Base-by-base conservation (phyloP, 1,139 yeast genomes). In the Kluyveromyces sp. region DNA sequence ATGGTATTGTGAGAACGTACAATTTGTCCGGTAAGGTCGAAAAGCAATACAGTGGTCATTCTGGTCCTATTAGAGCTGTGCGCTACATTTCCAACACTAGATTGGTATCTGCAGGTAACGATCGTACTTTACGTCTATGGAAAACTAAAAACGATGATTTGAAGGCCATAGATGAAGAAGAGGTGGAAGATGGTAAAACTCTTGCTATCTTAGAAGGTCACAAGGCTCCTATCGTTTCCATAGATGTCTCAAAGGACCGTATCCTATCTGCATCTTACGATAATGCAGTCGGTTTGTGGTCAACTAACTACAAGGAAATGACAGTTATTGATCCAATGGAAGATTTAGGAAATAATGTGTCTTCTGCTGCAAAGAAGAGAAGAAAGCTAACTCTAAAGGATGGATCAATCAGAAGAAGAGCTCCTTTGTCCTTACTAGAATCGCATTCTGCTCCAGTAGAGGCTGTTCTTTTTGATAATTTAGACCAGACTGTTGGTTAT, bases 1-100 rank as follows among this genome's bases (percentile, higher is more conserved):
- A 92, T 64, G 97, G 97, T 53, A 78, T 90, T 38, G 96, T 92
- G 27, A 77, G 97, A 56, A 79, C 95, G 8, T 92, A 92, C 80
- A 83, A 87, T 61, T 69, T 79, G 68, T 77, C 89, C 10, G 97
- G 97, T n/a, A 73, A 77, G 44, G 84, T 90, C 21, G 83, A 82
- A 57, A 80, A 84, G 55, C 95, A 88, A 63, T 78, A 83, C 56
- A 77, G 79, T 41, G 97, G 97, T 21, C 98, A 92, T 66, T 79
- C 84, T 27, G 96, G 86, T 27, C 82, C 97, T 3, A 79, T 92
- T 48, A 83, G 85, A 64, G 75, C 86, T 10, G 95, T 88, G 34
- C 76, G 80, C 58, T 89, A 94, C 83, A 71, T 84, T 41, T 74
- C 85, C 26, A 79, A 81, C 43, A 77, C 89, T 4, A 77, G 89